Percentiles rank a stretch among this genome's conserved stretches.
Conservation (phyloP, 78 protist genomes). For the Bodo saltans region DNA sequence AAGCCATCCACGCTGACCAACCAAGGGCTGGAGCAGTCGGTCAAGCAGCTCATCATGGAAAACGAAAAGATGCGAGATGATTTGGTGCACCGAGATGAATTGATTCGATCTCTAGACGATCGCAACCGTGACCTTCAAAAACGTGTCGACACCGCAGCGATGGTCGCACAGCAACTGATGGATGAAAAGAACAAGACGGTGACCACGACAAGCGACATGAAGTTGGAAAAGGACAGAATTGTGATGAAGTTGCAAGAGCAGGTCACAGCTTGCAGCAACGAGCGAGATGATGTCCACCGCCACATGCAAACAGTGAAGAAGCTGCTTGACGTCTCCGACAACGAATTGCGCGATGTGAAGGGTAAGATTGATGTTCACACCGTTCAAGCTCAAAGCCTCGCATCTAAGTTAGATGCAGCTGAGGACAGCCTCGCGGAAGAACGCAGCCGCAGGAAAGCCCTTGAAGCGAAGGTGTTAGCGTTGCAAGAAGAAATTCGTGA, state of each 20-base stretch:
- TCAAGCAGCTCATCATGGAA: neutral
- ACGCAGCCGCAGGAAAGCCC: neutral
- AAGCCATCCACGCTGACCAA: neutral
- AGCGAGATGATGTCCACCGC: slow-evolving; percentile 21
- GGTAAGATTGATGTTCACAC: neutral
- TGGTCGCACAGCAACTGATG: neutral
- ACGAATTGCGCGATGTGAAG: slow-evolving; percentile 4
- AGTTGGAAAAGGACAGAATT: slow-evolving; percentile 1
- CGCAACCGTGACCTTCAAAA: slow-evolving; percentile 14
- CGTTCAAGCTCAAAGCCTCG: neutral
- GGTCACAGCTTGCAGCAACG: neutral
- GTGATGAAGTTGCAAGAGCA: slow-evolving; percentile 27
- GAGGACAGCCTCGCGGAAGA: neutral
- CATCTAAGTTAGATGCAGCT: neutral
- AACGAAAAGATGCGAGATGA: neutral
- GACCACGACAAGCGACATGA: neutral
- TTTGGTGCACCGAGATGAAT: neutral
- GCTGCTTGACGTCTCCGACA: slow-evolving; percentile 24
- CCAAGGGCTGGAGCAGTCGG: neutral
- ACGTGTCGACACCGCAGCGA: slow-evolving; percentile 7
- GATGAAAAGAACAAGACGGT: slow-evolving; percentile 21
- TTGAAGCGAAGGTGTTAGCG: neutral
- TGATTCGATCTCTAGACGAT: neutral
- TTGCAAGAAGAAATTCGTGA: neutral
- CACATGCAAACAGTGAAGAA: slow-evolving; percentile 21